phyloP scores from a whole-genome alignment of 140 eudicot species.

The Oenanthe javanica region DNA sequence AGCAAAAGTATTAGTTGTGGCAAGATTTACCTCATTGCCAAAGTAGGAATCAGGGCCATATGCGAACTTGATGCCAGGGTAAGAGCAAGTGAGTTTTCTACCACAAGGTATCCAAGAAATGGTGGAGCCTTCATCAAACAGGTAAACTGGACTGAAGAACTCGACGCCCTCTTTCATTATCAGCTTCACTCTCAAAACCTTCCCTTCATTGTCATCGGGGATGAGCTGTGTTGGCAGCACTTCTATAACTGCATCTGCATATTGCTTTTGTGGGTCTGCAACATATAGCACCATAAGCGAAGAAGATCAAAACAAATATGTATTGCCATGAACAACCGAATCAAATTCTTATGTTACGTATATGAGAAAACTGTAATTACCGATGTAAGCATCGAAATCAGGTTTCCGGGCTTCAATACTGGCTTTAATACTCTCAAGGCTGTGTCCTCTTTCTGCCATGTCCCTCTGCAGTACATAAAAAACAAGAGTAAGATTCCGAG shows the following conservation, averaged over 20 bases:
- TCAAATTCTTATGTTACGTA: not conserved
- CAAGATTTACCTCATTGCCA: slow-evolving; percentile 57
- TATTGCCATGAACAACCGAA: not conserved
- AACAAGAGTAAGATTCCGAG: not conserved
- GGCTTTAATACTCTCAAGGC: slow-evolving; percentile 97
- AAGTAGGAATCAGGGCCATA: slow-evolving; percentile 88
- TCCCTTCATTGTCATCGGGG: slow-evolving; percentile 87
- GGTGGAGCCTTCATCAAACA: slow-evolving; percentile 95
- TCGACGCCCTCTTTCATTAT: slow-evolving; percentile 94
- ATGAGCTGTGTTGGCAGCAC: slow-evolving; percentile 94
- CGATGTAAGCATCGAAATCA: slow-evolving; percentile 94
- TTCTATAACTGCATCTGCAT: slow-evolving; percentile 94
- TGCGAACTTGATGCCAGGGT: slow-evolving; percentile 93
- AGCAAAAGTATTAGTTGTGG: not conserved
- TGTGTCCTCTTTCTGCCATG: slow-evolving; percentile 99
- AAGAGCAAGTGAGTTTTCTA: slow-evolving; percentile 89
- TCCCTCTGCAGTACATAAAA: slow-evolving; percentile 63
- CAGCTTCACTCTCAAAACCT: slow-evolving; percentile 82
- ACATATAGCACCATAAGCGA: not conserved
- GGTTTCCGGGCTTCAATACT: slow-evolving; percentile 99
- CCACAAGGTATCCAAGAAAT: slow-evolving; percentile 98
- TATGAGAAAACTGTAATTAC: slow-evolving; percentile 28
- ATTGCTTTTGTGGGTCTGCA: slow-evolving; percentile 97
- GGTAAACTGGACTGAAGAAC: slow-evolving; percentile 82
- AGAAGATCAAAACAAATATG: not conserved